A percentile compares a stretch with the other conserved stretches of the same genome.
Conservation (phyloP, 768 basidiomycete genomes). For the Agaricus subrufescens region DNA sequence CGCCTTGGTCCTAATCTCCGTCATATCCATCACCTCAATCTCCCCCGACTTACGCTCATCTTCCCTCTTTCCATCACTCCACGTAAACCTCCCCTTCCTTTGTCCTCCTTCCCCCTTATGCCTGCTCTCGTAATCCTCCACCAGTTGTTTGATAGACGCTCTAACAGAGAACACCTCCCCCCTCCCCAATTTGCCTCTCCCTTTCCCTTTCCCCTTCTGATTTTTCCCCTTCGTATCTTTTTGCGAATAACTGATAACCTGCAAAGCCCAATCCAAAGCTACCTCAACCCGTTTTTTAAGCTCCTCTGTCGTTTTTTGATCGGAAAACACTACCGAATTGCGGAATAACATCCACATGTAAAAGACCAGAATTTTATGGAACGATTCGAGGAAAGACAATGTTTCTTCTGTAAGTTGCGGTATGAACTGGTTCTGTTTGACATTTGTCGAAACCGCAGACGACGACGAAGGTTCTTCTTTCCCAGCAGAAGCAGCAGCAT, state of each 20-base stretch:
- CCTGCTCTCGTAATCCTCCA: no score
- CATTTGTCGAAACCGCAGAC: no score
- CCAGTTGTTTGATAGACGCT: no score
- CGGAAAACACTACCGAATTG: not conserved
- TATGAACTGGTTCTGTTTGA: no score
- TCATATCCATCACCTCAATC: not conserved
- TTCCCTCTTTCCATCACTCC: not conserved
- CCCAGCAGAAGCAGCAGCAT: constrained; percentile 55
- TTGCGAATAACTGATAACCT: not conserved
- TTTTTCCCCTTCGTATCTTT: no score
- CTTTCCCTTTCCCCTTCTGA: not conserved
- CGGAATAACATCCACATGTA: not conserved
- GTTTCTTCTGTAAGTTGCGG: no score
- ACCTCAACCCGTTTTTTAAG: constrained; percentile 7
- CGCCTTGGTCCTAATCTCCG: not conserved
- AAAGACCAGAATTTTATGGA: not conserved
- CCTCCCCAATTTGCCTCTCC: not conserved
- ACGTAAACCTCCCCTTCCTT: not conserved
- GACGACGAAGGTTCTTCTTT: not conserved
- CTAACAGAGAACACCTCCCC: not conserved
- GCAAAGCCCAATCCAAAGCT: constrained; percentile 6
- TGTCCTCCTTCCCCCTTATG: not conserved
- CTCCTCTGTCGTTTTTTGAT: not conserved
- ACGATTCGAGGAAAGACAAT: no score
- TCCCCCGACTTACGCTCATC: not conserved